Percentiles rank a stretch among this genome's conserved stretches.
These are phyloP conservation scores for Mycena citricolor DNA, from an alignment of 1,284 basidiomycete species.

Conservation along the genomic window DNA sequence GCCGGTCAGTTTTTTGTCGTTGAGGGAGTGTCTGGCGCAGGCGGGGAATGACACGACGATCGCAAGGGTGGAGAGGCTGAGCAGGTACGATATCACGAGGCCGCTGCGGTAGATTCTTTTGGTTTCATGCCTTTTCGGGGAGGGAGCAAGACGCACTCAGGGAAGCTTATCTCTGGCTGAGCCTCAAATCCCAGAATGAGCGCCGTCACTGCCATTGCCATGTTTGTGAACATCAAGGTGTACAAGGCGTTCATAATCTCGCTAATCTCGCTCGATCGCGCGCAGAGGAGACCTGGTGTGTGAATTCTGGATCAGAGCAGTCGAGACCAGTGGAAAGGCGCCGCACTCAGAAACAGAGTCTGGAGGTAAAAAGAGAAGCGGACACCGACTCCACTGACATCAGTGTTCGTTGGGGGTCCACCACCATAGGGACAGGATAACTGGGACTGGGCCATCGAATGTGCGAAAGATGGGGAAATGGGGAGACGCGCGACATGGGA, in stretches of 20 bases:
- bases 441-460: too few species aligned
- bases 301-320: neutral
- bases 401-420: too few species aligned
- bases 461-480: too few species aligned
- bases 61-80: conserved; percentile 9
- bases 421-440: too few species aligned
- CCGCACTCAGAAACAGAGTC: conserved; percentile 12
- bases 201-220: conserved; percentile 16
- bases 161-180: conserved; percentile 12
- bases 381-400: conserved; percentile 14
- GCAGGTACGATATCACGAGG: conserved; percentile 11
- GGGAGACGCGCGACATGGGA: too few species aligned
- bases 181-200: conserved; percentile 14
- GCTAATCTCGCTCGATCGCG: conserved; percentile 10
- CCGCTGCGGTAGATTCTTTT: too few species aligned
- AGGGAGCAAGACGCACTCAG: conserved; percentile 2
- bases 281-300: conserved; percentile 10
- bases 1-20: neutral
- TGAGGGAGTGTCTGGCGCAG: conserved; percentile 6
- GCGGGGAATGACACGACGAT: conserved; percentile 7
- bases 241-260: conserved; percentile 13
- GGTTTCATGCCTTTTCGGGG: too few species aligned
- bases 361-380: conserved; percentile 12
- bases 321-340: neutral
- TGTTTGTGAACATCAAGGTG: conserved; percentile 14